phyloP scores from a whole-genome alignment of 768 basidiomycete genomes.

The Amanita fuliginea region DNA sequence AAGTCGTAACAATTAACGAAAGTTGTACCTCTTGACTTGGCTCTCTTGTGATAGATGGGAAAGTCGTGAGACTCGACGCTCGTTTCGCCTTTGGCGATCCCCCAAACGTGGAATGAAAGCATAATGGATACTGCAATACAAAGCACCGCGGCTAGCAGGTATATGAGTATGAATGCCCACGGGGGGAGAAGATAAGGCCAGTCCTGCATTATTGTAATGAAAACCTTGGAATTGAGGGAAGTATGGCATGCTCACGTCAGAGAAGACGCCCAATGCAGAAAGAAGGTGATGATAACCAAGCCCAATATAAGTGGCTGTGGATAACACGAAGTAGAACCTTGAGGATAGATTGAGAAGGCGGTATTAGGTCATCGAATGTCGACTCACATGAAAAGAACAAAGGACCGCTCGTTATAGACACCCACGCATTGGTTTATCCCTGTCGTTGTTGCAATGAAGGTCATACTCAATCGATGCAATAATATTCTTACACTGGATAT shows the following conservation, averaged over 20 bases:
- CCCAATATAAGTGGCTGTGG: conserved; percentile 46
- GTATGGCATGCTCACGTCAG: conserved; percentile 19
- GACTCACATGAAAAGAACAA: conserved; percentile 85
- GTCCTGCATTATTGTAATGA: conserved; percentile 14
- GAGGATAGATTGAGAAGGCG: not conserved
- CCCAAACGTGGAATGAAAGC: conserved; percentile 64
- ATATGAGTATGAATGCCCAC: conserved; percentile 59
- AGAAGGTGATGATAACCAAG: conserved; percentile 57
- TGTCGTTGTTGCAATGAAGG: conserved; percentile 18
- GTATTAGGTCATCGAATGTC: not conserved
- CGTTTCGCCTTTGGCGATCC: conserved; percentile 68
- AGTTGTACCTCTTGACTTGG: conserved; percentile 54
- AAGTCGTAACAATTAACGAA: conserved; percentile 92
- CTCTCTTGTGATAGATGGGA: conserved; percentile 60
- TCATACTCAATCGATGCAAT: not conserved
- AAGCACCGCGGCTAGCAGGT: conserved; percentile 13
- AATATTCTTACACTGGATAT: conserved; percentile 17
- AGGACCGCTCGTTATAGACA: conserved; percentile 90
- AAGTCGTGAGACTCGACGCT: conserved; percentile 88
- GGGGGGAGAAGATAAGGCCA: conserved; percentile 63
- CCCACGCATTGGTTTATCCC: conserved; percentile 99
- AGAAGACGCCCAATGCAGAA: conserved; percentile 45
- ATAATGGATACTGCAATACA: conserved; percentile 28
- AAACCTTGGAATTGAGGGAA: not conserved
- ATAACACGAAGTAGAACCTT: conserved; percentile 77